A percentile compares a stretch with the other conserved stretches of the same genome.
phyloP scores from a whole-genome alignment of 805 yeast genomes.

The Candida parachauliodes region DNA sequence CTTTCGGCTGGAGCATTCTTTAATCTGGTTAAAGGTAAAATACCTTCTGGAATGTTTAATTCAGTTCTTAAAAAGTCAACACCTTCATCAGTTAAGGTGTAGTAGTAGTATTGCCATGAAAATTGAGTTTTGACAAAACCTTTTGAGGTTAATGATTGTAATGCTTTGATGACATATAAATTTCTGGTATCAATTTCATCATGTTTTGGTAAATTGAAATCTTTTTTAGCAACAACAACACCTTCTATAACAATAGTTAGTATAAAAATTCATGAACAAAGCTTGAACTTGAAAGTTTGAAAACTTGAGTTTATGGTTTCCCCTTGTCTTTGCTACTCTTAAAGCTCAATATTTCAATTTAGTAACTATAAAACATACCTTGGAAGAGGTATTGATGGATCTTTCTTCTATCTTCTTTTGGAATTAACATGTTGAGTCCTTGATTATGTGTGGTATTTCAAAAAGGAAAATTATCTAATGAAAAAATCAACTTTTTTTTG shows the following conservation, averaged over 20 bases:
- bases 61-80: constrained; percentile 96
- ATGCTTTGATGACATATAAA: constrained; percentile 97
- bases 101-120: constrained; percentile 99
- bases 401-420: constrained; percentile 99
- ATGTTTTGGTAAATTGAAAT: constrained; percentile 95
- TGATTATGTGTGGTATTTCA: constrained; percentile 1
- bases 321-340: background rate
- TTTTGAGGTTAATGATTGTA: constrained; percentile 97
- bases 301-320: too few species aligned
- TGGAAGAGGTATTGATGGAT: constrained; percentile 99
- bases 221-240: constrained; percentile 99
- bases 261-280: constrained; percentile 15
- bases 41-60: constrained; percentile 97
- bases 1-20: constrained; percentile 88
- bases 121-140: constrained; percentile 99
- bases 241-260: constrained; percentile 71
- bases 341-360: background rate
- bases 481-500: constrained; percentile 5
- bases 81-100: constrained; percentile 99
- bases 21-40: constrained; percentile 97
- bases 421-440: constrained; percentile 76
- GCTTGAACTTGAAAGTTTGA: background rate
- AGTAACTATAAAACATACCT: constrained; percentile 57
- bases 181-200: constrained; percentile 97
- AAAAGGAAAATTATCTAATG: constrained; percentile 5